Base-by-base conservation (phyloP, 768 basidiomycete genomes). In the Suillus subaureus region DNA sequence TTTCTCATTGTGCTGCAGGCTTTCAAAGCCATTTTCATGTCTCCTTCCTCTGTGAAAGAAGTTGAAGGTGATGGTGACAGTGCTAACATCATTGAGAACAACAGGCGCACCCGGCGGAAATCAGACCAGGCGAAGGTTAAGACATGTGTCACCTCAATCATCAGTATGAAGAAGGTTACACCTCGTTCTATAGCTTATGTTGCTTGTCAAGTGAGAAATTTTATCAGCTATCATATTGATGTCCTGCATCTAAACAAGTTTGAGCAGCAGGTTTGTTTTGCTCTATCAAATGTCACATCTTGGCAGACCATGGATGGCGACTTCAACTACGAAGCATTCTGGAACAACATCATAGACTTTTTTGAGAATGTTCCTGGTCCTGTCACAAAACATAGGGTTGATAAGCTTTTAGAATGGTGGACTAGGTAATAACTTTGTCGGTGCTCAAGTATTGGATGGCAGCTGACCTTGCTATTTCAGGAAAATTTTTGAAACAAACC, bases 101-200 rank as follows among this genome's bases (percentile, higher is more conserved):
- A 42, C 11, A 61, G 55, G 52, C n/a, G 23, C 18, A n/a, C 58
- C 1, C 21, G 4, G 11, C 45, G 11, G 11, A 47, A 12, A 56
- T 52, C 16, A 31, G 31, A 52, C 1, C 51, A 52, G 28, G 7
- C 28, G 1, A 52, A 52, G 8, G 51, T 52, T 4, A 52, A 52
- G 4, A 16, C 16, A 3, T 64, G 57, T 18, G 65, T 69, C 2
- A 63, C 70, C 2, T 49, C 47, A 1, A 49, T 49, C 6, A 49
- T 49, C 6, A 49, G 15, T 3, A 49, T 49, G n/a, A 26, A 18
- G 15, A 52, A 52, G 2, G 51, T 52, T 2, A 52, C 28, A 0
- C 73, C 73, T 2, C 64, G 70, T n/a, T 63, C 64, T 0, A 70
- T 75, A n/a, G 70, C 74, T 11, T 75, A 75, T 37, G 61, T 66